These are phyloP conservation scores for Mrakia frigida DNA, from an alignment of 768 basidiomycete species.

Conservation along the genomic window DNA sequence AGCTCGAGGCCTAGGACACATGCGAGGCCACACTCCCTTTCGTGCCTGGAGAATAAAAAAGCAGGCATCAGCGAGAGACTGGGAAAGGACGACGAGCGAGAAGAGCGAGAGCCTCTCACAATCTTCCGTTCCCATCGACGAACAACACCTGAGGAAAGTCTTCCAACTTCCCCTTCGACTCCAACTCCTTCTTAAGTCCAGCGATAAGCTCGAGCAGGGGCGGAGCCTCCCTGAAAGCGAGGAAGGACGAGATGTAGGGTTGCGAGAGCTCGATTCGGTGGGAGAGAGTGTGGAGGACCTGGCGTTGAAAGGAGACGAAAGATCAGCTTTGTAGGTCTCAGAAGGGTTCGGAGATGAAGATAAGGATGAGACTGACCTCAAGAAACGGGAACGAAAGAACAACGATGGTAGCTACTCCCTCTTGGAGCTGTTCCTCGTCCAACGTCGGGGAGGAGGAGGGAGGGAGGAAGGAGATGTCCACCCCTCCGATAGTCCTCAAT, in stretches of 20 bases:
- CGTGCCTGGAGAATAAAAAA: not conserved
- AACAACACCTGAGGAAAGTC: constrained; percentile 7
- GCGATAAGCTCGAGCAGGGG: not conserved
- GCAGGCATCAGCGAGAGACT: not conserved
- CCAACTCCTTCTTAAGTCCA: not conserved
- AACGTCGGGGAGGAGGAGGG: not conserved
- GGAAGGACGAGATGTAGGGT: constrained; percentile 17
- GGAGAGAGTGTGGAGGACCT: not conserved
- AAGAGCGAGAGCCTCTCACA: not conserved
- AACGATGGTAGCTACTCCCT: constrained; percentile 4
- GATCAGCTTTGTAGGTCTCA: not conserved
- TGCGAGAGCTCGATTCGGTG: not conserved
- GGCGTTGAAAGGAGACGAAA: not conserved
- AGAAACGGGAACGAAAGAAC: not conserved
- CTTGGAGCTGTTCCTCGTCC: not conserved
- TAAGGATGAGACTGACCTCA: not conserved
- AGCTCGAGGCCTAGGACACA: not conserved
- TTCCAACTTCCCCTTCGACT: not conserved
- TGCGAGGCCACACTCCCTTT: constrained; percentile 1
- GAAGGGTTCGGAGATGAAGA: not conserved
- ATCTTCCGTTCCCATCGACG: constrained; percentile 12
- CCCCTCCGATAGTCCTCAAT: not conserved
- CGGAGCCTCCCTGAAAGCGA: constrained; percentile 16
- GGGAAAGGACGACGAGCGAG: not conserved
- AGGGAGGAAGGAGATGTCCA: constrained; percentile 15